A percentile compares a stretch with the other conserved stretches of the same genome.
These are phyloP conservation scores for Fusarium poae DNA, from an alignment of 2,329 filamentous ascomycete species.

Conservation along the genomic window DNA sequence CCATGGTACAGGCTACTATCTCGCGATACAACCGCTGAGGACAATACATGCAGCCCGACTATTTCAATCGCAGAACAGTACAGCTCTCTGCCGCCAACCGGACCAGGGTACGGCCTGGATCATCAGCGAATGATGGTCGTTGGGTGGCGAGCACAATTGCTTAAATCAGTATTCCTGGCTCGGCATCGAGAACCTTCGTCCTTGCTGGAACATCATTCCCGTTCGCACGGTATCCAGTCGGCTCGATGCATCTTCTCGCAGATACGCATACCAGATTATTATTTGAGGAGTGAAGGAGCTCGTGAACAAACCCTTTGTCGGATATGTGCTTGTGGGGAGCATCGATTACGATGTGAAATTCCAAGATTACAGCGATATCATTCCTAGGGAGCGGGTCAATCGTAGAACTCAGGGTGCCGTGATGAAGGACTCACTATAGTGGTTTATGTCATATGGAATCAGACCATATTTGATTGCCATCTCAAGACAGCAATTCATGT, in stretches of 20 bases:
- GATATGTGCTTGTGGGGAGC: not conserved
- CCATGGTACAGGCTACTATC: constrained; percentile 26
- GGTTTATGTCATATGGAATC: constrained; percentile 3
- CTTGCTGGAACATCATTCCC: constrained; percentile 16
- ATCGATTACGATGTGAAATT: not conserved
- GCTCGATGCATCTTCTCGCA: constrained; percentile 26
- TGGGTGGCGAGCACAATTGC: constrained; percentile 6
- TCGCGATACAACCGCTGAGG: constrained; percentile 29
- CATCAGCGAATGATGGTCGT: constrained; percentile 23
- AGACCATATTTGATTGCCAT: constrained; percentile 21
- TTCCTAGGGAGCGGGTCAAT: not conserved
- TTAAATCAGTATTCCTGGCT: constrained; percentile 1
- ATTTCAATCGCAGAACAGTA: constrained; percentile 24
- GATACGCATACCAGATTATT: constrained; percentile 8
- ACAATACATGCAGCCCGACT: constrained; percentile 10
- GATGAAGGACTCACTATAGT: not conserved
- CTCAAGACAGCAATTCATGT: constrained; percentile 21
- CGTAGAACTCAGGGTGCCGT: not conserved
- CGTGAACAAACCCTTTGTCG: constrained; percentile 10
- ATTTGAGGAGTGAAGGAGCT: constrained; percentile 5
- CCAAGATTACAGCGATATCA: not conserved
- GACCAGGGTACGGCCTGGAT: constrained; percentile 22
- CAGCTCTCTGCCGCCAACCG: constrained; percentile 30
- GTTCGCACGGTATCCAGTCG: constrained; percentile 40
- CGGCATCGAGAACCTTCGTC: constrained; percentile 1